Evolutionary conservation across 1,284 basidiomycete genomes (phyloP).

Genomic region (Rhodotorula sp.): DNA sequence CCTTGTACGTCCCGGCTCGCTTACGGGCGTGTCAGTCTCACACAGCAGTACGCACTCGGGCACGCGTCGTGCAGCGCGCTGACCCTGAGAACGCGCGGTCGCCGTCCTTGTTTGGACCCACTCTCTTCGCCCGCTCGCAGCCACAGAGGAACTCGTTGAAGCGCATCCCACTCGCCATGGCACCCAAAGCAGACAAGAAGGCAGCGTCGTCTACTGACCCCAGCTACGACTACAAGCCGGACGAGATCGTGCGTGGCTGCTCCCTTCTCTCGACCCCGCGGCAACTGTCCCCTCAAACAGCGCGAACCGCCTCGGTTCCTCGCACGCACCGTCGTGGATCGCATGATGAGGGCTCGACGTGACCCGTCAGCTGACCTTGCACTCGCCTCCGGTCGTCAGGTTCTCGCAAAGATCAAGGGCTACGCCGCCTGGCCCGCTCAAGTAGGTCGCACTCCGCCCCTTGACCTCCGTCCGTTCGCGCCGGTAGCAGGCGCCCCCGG

Average conservation of each 20-base stretch:
- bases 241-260: conserved; percentile 21
- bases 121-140: background rate
- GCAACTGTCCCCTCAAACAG: background rate
- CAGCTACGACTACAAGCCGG: conserved; percentile 10
- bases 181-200: conserved; percentile 32
- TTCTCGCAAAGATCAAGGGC: conserved; percentile 88
- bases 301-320: background rate
- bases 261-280: background rate
- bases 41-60: background rate
- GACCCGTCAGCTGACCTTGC: background rate
- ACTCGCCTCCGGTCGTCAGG: conserved; percentile 47
- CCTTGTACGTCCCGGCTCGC: background rate
- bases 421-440: conserved; percentile 90
- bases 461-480: background rate
- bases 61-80: background rate
- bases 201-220: conserved; percentile 11
- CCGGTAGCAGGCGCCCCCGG: background rate
- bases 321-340: background rate
- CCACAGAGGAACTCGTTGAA: background rate
- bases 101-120: background rate
- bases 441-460: conserved; percentile 56
- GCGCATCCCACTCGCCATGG: conserved; percentile 9
- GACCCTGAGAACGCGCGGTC: background rate
- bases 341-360: no score
- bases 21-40: background rate